phyloP scores from a whole-genome alignment of 2,329 filamentous ascomycete genomes.

The Hymenotorrendiella dingleyae region DNA sequence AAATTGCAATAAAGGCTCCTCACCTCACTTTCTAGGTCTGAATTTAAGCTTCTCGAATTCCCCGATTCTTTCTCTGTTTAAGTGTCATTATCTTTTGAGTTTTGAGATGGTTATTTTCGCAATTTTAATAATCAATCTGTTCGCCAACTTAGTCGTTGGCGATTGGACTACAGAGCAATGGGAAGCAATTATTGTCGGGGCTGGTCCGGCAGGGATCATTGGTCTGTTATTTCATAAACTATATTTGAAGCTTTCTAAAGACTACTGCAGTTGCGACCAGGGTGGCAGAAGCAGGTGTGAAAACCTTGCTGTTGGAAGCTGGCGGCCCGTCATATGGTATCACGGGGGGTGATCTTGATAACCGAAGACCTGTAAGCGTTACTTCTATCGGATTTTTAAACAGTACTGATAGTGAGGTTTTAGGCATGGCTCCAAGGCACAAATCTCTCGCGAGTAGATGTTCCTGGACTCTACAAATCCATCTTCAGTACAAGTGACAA shows the following conservation, averaged over 20 bases:
- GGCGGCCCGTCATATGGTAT: slow-evolving; percentile 45
- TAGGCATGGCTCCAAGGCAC: slow-evolving; percentile 41
- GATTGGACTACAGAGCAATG: slow-evolving; percentile 28
- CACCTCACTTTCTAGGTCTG: too few relatives aligned
- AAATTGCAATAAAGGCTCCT: too few relatives aligned
- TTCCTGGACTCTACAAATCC: slow-evolving; percentile 42
- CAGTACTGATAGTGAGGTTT: background rate
- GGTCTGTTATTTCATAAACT: slow-evolving; percentile 9
- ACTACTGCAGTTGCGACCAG: slow-evolving; percentile 37
- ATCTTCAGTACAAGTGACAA: slow-evolving; percentile 39
- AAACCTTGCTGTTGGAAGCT: slow-evolving; percentile 46
- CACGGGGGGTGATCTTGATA: slow-evolving; percentile 39
- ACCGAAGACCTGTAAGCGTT: slow-evolving; percentile 29
- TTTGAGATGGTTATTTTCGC: too few relatives aligned
- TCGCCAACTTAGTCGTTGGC: background rate
- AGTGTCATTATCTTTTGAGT: too few relatives aligned
- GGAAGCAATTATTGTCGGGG: slow-evolving; percentile 40
- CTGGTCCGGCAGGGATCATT: slow-evolving; percentile 47
- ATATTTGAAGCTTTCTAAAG: background rate
- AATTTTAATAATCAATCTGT: background rate
- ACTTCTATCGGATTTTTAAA: background rate
- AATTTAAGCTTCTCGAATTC: too few relatives aligned
- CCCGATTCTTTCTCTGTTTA: too few relatives aligned
- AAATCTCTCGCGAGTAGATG: slow-evolving; percentile 43
- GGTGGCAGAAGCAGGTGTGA: slow-evolving; percentile 45